Evolutionary conservation across 2,329 filamentous ascomycete genomes (phyloP).

Genomic region (Fusarium pilosicola): DNA sequence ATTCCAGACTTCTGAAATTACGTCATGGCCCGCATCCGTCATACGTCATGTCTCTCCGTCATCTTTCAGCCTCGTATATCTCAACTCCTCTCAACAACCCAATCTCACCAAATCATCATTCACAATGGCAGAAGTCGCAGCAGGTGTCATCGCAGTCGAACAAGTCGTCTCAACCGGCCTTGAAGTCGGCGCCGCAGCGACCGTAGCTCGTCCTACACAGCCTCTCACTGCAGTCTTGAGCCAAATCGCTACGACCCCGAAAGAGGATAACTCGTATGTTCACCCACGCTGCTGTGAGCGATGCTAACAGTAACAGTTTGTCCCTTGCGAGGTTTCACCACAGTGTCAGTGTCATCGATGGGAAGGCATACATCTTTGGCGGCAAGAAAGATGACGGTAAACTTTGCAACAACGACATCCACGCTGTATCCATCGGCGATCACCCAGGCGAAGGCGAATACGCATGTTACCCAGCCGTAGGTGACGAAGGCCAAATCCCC

Average conservation of each 20-base stretch:
- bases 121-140: constrained; percentile 36
- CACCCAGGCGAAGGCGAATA: constrained; percentile 16
- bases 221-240: constrained; percentile 34
- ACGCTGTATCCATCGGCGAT: constrained; percentile 14
- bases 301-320: neutral
- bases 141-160: constrained; percentile 29
- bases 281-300: accelerated
- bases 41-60: constrained; percentile 15
- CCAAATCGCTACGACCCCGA: constrained; percentile 29
- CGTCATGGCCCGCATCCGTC: constrained; percentile 18
- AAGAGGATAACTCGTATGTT: constrained; percentile 15
- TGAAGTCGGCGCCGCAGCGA: constrained; percentile 30
- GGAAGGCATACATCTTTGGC: constrained; percentile 35
- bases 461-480: constrained; percentile 33
- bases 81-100: neutral
- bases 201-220: constrained; percentile 30
- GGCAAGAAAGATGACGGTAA: constrained; percentile 23
- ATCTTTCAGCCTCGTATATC: neutral
- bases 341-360: constrained; percentile 23
- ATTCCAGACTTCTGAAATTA: neutral
- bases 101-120: neutral
- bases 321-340: constrained; percentile 31
- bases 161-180: constrained; percentile 35
- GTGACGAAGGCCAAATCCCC: constrained; percentile 9
- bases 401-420: constrained; percentile 29